A percentile compares a stretch with the other conserved stretches of the same genome.
These are phyloP conservation scores for Paramecium pentaurelia DNA, from an alignment of 73 alveolate species.

Conservation along the genomic window DNA sequence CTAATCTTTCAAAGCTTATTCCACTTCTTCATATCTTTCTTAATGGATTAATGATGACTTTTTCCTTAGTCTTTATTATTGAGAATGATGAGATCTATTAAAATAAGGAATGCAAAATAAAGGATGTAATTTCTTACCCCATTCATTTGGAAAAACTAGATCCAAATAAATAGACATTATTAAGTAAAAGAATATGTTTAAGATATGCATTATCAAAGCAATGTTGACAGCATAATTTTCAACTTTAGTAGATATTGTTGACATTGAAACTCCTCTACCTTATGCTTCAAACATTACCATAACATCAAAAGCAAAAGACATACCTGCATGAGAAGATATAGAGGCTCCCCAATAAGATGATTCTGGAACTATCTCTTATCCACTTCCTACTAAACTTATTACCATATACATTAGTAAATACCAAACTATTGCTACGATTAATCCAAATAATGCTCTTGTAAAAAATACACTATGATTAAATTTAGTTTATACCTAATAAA, in stretches of 20 bases:
- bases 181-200: constrained; percentile 65
- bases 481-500: constrained; percentile 49
- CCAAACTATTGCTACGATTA: constrained; percentile 72
- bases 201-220: constrained; percentile 57
- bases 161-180: constrained; percentile 70
- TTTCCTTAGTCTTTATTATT: neutral
- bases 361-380: constrained; percentile 16
- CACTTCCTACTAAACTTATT: constrained; percentile 69
- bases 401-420: constrained; percentile 75
- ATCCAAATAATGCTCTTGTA: constrained; percentile 82
- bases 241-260: constrained; percentile 41
- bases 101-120: constrained; percentile 64
- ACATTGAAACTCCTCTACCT: constrained; percentile 63
- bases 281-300: constrained; percentile 68
- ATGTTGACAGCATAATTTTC: constrained; percentile 61
- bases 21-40: constrained; percentile 57
- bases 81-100: constrained; percentile 50
- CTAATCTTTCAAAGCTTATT: constrained; percentile 56
- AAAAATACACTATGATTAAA: constrained; percentile 67
- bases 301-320: constrained; percentile 76
- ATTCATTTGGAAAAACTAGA: constrained; percentile 75
- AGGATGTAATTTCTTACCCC: constrained; percentile 74
- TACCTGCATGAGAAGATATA: constrained; percentile 69
- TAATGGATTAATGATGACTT: constrained; percentile 27
- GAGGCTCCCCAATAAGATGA: constrained; percentile 67